Percentiles rank a stretch among this genome's conserved stretches.
Conservation (phyloP, 2,329 filamentous ascomycete genomes). For the Rugonectria rugulosa region DNA sequence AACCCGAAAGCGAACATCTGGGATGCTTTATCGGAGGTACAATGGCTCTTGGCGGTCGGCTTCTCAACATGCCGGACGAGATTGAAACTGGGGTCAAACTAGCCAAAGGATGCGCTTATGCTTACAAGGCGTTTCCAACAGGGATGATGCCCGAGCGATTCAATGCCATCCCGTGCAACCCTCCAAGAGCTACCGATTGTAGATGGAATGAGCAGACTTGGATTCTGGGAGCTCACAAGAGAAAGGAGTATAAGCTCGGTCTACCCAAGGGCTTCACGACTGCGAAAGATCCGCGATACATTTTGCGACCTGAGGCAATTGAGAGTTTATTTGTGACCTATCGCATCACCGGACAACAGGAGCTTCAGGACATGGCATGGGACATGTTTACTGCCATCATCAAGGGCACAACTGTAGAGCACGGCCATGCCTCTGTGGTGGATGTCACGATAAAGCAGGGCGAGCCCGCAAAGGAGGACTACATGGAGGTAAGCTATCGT, state of each 20-base stretch:
- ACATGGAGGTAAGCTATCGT: constrained; percentile 63
- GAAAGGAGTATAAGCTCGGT: constrained; percentile 2
- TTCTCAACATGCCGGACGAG: constrained; percentile 64
- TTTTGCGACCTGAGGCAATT: constrained; percentile 59
- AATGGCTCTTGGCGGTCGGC: constrained; percentile 66
- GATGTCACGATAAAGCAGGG: constrained; percentile 47
- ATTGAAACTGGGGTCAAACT: constrained; percentile 58
- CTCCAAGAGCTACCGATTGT: constrained; percentile 42
- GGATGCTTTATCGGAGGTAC: constrained; percentile 72
- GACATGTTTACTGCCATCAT: constrained; percentile 58
- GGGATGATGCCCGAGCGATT: constrained; percentile 69
- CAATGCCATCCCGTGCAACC: constrained; percentile 51
- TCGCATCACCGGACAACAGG: constrained; percentile 55
- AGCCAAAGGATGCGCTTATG: constrained; percentile 64
- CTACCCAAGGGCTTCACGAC: constrained; percentile 69
- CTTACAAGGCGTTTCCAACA: constrained; percentile 60
- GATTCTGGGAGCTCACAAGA: constrained; percentile 31
- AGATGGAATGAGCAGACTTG: constrained; percentile 42
- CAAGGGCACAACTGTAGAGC: constrained; percentile 53
- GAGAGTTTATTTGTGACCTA: constrained; percentile 59
- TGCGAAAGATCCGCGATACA: constrained; percentile 56
- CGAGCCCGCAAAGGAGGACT: constrained; percentile 56
- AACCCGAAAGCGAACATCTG: constrained; percentile 54
- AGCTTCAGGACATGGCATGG: constrained; percentile 61
- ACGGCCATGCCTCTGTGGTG: constrained; percentile 56